These are phyloP conservation scores for Xylaria sp. DNA, from an alignment of 2,329 filamentous ascomycete genomes.

Conservation along the genomic window DNA sequence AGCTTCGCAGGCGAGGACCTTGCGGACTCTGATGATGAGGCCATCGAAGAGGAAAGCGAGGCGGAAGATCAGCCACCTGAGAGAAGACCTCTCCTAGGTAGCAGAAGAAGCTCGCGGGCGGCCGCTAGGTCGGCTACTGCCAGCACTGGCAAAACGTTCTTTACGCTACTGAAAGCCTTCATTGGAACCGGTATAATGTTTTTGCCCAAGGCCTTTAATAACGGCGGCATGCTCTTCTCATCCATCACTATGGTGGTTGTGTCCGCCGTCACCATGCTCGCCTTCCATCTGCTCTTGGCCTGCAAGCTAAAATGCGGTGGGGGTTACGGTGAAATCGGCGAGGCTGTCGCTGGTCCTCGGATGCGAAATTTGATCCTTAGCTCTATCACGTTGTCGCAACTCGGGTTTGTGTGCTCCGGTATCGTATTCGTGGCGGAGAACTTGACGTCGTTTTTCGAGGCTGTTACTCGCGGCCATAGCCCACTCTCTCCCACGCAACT, in stretches of 20 bases:
- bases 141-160: constrained; percentile 77
- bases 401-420: constrained; percentile 82
- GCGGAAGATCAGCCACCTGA: constrained; percentile 58
- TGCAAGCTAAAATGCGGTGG: constrained; percentile 73
- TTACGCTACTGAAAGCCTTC: constrained; percentile 82
- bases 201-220: constrained; percentile 78
- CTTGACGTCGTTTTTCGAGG: constrained; percentile 72
- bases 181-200: constrained; percentile 87
- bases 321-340: constrained; percentile 79
- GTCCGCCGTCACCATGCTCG: constrained; percentile 73
- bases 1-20: constrained; percentile 80
- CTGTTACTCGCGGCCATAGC: constrained; percentile 63
- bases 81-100: constrained; percentile 69
- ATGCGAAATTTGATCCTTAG: constrained; percentile 74
- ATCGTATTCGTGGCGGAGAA: constrained; percentile 84
- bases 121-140: constrained; percentile 67
- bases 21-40: constrained; percentile 70
- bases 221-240: constrained; percentile 81
- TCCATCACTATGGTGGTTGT: constrained; percentile 74
- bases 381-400: constrained; percentile 78
- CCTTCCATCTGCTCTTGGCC: constrained; percentile 77
- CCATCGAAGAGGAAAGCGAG: constrained; percentile 52
- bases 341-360: constrained; percentile 70
- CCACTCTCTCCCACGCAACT: constrained; percentile 67
- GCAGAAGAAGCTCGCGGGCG: constrained; percentile 62